Conservation (phyloP, 768 basidiomycete species). For the Lentinula sp. region DNA sequence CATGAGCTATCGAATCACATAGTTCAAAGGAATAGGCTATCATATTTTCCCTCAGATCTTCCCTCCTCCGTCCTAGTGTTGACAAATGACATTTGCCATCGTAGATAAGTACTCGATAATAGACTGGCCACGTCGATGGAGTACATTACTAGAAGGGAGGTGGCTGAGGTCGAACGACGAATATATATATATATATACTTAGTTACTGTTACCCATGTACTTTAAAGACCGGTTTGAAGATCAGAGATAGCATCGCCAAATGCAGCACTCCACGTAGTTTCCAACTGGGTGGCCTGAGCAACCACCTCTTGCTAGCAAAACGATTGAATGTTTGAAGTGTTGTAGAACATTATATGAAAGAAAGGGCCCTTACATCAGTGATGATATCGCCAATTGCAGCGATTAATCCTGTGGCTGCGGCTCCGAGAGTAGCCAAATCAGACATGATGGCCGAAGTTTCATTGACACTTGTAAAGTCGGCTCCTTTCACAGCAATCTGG, state of each 20-base stretch:
- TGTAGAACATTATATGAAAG: background rate
- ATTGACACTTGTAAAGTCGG: background rate
- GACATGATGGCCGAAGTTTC: background rate
- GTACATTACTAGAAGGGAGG: background rate
- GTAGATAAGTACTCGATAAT: background rate
- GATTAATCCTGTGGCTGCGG: background rate
- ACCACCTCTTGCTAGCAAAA: background rate
- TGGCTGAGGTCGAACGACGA: background rate
- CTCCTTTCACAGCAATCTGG: background rate
- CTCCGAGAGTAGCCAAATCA: background rate
- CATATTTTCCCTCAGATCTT: too few species aligned
- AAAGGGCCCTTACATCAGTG: background rate
- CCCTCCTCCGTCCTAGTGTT: background rate
- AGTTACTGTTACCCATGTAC: background rate
- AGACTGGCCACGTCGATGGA: background rate
- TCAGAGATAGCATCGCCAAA: background rate
- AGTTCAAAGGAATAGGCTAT: too few species aligned
- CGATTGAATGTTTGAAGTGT: background rate
- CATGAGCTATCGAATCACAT: too few species aligned
- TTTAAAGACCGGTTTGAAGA: background rate
- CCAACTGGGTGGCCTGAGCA: background rate
- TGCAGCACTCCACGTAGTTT: background rate
- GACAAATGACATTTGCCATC: background rate
- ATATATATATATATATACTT: background rate
- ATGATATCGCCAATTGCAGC: background rate